Conservation (phyloP, 2,329 filamentous ascomycete species). For the Sporothrix pallida region DNA sequence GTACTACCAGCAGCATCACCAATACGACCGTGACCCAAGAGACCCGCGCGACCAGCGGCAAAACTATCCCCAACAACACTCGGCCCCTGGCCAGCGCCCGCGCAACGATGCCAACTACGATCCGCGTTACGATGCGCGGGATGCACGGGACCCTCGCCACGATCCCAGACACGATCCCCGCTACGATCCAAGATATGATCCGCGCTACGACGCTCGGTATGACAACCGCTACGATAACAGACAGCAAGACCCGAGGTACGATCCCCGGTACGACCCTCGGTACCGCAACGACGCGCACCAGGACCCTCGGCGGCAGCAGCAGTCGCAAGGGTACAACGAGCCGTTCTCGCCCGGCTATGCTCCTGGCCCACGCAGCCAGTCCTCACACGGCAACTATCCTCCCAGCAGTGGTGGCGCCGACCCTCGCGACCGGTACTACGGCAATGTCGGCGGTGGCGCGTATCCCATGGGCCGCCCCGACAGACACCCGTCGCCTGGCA, state of each 20-base stretch:
- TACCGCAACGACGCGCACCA: neutral
- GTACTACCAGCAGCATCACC: slow-evolving; percentile 12
- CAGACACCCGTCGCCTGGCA: neutral
- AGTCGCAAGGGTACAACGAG: neutral
- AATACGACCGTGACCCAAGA: neutral
- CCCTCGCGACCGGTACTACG: slow-evolving; percentile 21
- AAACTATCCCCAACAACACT: slow-evolving; percentile 7
- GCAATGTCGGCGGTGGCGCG: neutral
- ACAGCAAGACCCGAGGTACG: neutral
- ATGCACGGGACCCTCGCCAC: neutral
- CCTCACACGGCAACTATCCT: neutral
- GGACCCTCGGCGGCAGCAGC: neutral
- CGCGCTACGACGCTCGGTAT: neutral
- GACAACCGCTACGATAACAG: neutral
- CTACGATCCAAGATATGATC: neutral
- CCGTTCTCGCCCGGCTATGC: neutral
- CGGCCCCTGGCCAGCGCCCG: slow-evolving; percentile 11
- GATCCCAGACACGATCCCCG: slow-evolving; percentile 2
- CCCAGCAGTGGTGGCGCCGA: neutral
- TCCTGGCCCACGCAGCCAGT: neutral
- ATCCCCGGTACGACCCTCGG: neutral
- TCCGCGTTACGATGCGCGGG: neutral
- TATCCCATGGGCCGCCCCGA: slow-evolving; percentile 18
- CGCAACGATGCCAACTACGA: neutral
- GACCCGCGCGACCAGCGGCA: neutral